Percentiles rank a stretch among this genome's conserved stretches.
phyloP scores from a whole-genome alignment of 176 grass and related monocot species.

The Lolium multiflorum region DNA sequence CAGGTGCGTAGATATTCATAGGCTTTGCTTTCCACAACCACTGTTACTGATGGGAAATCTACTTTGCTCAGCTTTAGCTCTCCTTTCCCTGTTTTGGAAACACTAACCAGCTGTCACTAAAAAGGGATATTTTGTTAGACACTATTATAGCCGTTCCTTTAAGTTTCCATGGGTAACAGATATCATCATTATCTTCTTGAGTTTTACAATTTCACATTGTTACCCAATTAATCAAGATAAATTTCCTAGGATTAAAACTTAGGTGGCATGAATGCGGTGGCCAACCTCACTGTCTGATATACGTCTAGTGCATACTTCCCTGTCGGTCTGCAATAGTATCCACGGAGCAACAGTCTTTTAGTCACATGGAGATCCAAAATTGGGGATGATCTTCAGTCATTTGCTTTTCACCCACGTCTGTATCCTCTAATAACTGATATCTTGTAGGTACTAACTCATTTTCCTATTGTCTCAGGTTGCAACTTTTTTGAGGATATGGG shows the following conservation, averaged over 20 bases:
- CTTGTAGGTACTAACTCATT: neutral
- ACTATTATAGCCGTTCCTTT: neutral
- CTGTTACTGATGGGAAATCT: conserved; percentile 24
- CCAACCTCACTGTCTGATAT: neutral
- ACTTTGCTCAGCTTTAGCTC: conserved; percentile 10
- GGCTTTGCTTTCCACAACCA: conserved; percentile 16
- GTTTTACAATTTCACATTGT: conserved; percentile 21
- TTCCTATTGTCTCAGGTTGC: conserved; percentile 38
- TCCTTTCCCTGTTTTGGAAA: conserved; percentile 17
- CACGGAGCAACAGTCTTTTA: neutral
- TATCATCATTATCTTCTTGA: neutral
- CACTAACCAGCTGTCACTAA: neutral
- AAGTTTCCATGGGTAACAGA: neutral
- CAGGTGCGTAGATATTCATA: conserved; percentile 51
- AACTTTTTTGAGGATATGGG: conserved; percentile 70
- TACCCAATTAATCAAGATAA: neutral
- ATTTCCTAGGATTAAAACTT: neutral
- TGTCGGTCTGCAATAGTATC: conserved; percentile 14
- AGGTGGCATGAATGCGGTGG: neutral
- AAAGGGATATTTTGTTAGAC: neutral
- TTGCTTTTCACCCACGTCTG: neutral
- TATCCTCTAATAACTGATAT: neutral
- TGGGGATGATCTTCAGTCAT: conserved; percentile 21
- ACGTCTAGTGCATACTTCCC: conserved; percentile 3
- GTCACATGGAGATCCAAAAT: conserved; percentile 6